Conservation (phyloP, 2,329 filamentous ascomycete genomes). For the Diaporthe humulicola region DNA sequence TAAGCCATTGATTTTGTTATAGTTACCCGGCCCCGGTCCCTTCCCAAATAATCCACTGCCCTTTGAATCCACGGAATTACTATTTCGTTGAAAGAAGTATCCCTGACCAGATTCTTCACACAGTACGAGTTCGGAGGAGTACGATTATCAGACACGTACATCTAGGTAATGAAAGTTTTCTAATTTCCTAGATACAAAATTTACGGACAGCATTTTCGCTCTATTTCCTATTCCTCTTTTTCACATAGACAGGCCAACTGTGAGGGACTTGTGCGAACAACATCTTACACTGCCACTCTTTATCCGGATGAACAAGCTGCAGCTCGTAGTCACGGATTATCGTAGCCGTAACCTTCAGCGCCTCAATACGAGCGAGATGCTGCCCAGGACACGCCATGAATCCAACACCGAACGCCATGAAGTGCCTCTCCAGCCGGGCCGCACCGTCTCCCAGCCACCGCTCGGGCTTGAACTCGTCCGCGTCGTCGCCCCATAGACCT, state of each 20-base stretch:
- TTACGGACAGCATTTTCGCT: too few species aligned
- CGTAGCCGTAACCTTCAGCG: constrained; percentile 16
- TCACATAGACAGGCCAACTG: constrained; percentile 44
- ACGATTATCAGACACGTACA: too few species aligned
- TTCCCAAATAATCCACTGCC: too few species aligned
- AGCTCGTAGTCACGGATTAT: constrained; percentile 38
- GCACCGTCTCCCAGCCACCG: constrained; percentile 42
- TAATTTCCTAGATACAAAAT: too few species aligned
- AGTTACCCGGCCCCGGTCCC: too few species aligned
- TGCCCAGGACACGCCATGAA: constrained; percentile 17
- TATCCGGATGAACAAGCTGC: constrained; percentile 41
- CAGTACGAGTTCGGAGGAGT: too few species aligned
- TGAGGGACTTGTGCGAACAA: constrained; percentile 45
- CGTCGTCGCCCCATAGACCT: constrained; percentile 43
- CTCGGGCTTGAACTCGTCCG: constrained; percentile 43
- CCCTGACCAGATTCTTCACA: too few species aligned
- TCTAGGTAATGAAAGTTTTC: too few species aligned
- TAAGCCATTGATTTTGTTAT: too few species aligned
- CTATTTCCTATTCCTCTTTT: not conserved
- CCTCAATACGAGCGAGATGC: constrained; percentile 4
- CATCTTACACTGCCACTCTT: constrained; percentile 46
- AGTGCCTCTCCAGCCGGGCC: constrained; percentile 41
- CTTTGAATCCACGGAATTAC: too few species aligned
- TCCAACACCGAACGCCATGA: constrained; percentile 36
- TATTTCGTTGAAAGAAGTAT: too few species aligned